Base-by-base conservation (phyloP, 768 basidiomycete species). In the Dioszegia aurantiaca region DNA sequence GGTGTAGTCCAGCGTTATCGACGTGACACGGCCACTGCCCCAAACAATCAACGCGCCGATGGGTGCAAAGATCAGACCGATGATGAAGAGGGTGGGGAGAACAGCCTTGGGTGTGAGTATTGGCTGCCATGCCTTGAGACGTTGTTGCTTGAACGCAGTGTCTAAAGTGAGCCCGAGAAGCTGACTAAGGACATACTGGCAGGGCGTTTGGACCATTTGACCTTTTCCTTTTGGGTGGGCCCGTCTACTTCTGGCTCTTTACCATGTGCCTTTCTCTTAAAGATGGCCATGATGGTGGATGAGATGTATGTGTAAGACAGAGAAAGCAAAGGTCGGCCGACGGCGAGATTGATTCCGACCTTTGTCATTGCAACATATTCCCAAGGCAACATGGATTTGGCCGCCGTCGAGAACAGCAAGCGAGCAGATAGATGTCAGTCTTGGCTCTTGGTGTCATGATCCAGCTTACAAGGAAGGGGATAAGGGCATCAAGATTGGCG, bases 111-210 rank as follows among this genome's bases (percentile, higher is more conserved):
- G 95, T 4, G 93, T 97, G 45, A 98, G 83, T 75, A 99, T 98
- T 9, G 95, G 95, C 82, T 99, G 95, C 95, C 95, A 99, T 72
- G 95, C 95, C 80, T 97, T 98, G 74, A 99, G 84, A 56, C 95
- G 88, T 78, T 99, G 95, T 77, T 99, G 95, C 80, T 95, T 98
- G 84, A 95, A 97, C 39, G 93, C 94, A 59, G 93, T 97, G 79
- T 97, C 91, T 95, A 48, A 54, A 47, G 5, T 44, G 16, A 51
- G 46, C 47, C n/a, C n/a, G n/a, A n/a, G 21, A 31, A 1, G 33
- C 16, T 30, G 24, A 23, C 23, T 16, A 40, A 43, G 16, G 11
- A 68, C 77, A 51, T 21, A 78, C 78, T 78, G 10, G 78, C 78
- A 24, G 78, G 78, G n/a, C 75, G 61, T 36, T 75, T 73, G 14